Evolutionary conservation across 2,329 filamentous ascomycete species (phyloP).

Genomic region (Claviceps maximensis): DNA sequence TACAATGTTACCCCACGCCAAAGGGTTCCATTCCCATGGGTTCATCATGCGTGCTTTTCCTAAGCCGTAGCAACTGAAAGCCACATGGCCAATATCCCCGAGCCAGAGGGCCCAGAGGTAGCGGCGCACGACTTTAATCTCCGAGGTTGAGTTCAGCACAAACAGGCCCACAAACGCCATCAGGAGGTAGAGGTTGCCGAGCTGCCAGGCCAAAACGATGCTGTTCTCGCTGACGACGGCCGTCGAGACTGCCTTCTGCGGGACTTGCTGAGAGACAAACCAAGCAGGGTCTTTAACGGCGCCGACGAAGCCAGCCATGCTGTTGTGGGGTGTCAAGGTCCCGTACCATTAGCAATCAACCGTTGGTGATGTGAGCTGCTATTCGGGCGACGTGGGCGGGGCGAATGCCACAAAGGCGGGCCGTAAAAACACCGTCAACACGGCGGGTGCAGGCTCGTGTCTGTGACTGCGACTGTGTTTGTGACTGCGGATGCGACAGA

Average conservation of each 20-base stretch:
- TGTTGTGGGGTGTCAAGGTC: constrained; percentile 16
- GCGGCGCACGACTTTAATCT: constrained; percentile 51
- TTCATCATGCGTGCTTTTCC: constrained; percentile 41
- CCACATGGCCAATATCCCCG: constrained; percentile 56
- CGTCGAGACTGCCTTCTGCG: constrained; percentile 18
- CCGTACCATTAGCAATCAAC: constrained; percentile 8
- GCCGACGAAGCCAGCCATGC: constrained; percentile 44
- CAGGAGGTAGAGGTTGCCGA: constrained; percentile 58
- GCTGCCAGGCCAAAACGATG: constrained; percentile 48
- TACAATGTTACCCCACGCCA: constrained; percentile 62
- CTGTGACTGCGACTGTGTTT: background rate
- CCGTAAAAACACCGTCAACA: background rate
- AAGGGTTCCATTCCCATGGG: constrained; percentile 49
- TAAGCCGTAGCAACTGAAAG: constrained; percentile 43
- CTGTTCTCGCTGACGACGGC: constrained; percentile 29
- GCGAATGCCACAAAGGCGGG: background rate
- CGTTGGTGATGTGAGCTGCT: background rate
- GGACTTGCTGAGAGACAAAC: constrained; percentile 52
- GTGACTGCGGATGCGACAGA: background rate
- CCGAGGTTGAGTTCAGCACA: constrained; percentile 49
- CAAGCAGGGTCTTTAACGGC: constrained; percentile 42
- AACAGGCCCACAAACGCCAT: constrained; percentile 51
- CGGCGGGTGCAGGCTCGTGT: background rate
- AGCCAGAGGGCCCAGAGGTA: constrained; percentile 53
- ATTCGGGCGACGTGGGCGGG: background rate